Evolutionary conservation across 805 yeast species (phyloP).

Genomic region (Lachancea fermentati): DNA sequence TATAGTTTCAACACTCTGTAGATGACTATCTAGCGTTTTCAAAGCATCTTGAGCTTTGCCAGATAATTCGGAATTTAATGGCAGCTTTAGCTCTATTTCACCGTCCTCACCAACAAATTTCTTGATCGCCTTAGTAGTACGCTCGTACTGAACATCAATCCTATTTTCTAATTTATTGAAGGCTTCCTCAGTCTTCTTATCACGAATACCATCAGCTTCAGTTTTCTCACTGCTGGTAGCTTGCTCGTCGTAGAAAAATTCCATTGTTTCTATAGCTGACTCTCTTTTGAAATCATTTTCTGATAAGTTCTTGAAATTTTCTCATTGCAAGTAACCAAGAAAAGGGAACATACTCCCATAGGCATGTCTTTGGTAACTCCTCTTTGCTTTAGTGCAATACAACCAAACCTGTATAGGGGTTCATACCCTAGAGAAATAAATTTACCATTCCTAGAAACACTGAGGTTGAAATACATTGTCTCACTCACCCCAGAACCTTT

Average conservation of each 20-base stretch:
- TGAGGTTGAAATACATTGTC: conserved; percentile 64
- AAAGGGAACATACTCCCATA: background rate
- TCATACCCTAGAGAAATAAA: conserved; percentile 80
- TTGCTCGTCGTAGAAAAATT: conserved; percentile 27
- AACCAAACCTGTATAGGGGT: conserved; percentile 71
- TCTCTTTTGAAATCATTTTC: background rate
- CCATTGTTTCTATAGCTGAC: conserved; percentile 17
- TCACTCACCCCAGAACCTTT: conserved; percentile 78
- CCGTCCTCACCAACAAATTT: conserved; percentile 19
- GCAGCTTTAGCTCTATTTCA: conserved; percentile 26
- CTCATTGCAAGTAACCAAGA: background rate
- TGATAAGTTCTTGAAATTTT: background rate
- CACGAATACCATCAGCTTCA: conserved; percentile 21
- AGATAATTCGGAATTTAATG: conserved; percentile 17
- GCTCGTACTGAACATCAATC: conserved; percentile 35
- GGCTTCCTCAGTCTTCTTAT: conserved; percentile 48
- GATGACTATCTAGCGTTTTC: conserved; percentile 65
- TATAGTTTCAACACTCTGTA: conserved; percentile 65
- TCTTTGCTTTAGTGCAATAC: conserved; percentile 65
- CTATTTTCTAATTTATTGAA: conserved; percentile 48
- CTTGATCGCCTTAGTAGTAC: conserved; percentile 15
- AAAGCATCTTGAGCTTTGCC: conserved; percentile 54
- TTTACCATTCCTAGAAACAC: conserved; percentile 56
- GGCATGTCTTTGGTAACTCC: conserved; percentile 55
- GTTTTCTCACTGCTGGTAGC: conserved; percentile 13